Evolutionary conservation across 495 filamentous ascomycete species (phyloP).

Genomic region (Letharia lupina): DNA sequence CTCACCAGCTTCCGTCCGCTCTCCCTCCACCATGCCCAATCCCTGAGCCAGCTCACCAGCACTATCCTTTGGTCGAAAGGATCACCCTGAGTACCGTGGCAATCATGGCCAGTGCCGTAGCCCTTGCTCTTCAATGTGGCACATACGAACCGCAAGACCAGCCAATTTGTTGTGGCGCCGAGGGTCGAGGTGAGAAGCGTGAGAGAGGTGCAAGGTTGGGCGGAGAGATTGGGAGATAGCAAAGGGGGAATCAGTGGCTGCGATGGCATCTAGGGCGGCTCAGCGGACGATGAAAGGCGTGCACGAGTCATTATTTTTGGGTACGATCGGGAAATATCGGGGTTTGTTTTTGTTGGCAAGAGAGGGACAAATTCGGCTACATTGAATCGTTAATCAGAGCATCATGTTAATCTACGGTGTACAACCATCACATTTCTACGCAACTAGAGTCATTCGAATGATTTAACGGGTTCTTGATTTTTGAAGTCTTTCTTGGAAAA

Average conservation of each 20-base stretch:
- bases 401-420: not conserved
- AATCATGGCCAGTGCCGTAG: slow-evolving; percentile 14
- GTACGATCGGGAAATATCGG: not conserved
- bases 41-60: slow-evolving; percentile 70
- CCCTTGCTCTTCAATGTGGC: slow-evolving; percentile 36
- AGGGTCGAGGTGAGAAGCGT: slow-evolving; percentile 66
- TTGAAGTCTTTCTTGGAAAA: not conserved
- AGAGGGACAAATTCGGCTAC: not conserved
- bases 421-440: not conserved
- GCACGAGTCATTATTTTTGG: not conserved
- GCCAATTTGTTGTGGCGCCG: slow-evolving; percentile 67
- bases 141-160: slow-evolving; percentile 56
- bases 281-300: not conserved
- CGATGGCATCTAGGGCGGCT: slow-evolving; percentile 36
- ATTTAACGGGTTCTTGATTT: not conserved
- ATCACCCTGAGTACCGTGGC: not conserved
- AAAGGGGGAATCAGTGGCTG: slow-evolving; percentile 55
- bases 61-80: slow-evolving; percentile 45
- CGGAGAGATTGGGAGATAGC: slow-evolving; percentile 21
- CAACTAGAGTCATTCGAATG: not conserved
- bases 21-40: slow-evolving; percentile 66
- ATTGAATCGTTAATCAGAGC: no score
- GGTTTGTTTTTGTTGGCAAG: no score
- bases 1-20: slow-evolving; percentile 52
- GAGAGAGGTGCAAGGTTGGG: slow-evolving; percentile 44